Evolutionary conservation across 495 filamentous ascomycete species (phyloP).

Genomic region (Friedmanniomyces endolithicus): DNA sequence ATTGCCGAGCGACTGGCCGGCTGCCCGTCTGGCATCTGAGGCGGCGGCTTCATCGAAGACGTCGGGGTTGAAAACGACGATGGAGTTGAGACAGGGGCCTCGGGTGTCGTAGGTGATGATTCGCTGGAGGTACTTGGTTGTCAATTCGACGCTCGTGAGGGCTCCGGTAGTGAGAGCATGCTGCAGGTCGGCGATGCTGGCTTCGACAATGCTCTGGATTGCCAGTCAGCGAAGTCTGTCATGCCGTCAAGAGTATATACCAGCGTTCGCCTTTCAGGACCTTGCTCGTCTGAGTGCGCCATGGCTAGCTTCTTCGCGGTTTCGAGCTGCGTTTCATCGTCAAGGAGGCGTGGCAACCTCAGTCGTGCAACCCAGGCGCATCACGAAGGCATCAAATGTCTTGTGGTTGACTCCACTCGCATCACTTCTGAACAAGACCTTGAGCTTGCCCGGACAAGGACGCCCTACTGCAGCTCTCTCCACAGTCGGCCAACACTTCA

Average conservation of each 20-base stretch:
- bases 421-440: background rate
- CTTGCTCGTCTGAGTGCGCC: background rate
- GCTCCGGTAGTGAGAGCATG: slow-evolving; percentile 13
- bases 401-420: background rate
- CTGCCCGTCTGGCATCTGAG: slow-evolving; percentile 24
- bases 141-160: slow-evolving; percentile 23
- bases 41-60: slow-evolving; percentile 29
- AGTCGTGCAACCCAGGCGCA: too few species aligned
- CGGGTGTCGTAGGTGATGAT: slow-evolving; percentile 23
- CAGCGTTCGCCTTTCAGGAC: background rate
- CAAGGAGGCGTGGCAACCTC: background rate
- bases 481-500: background rate
- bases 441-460: background rate
- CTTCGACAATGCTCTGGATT: slow-evolving; percentile 21
- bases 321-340: background rate
- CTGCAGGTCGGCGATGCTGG: slow-evolving; percentile 21
- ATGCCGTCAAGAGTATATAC: background rate
- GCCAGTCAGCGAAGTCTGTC: background rate
- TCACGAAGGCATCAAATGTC: too few species aligned
- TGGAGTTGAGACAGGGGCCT: slow-evolving; percentile 25
- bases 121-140: slow-evolving; percentile 20
- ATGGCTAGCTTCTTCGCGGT: background rate
- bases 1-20: slow-evolving; percentile 5
- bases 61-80: slow-evolving; percentile 25
- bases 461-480: background rate